Evolutionary conservation across 2,329 filamentous ascomycete genomes (phyloP), one percentile per base, ranked within the genome.

Genomic region (Ophiostoma populinum): DNA sequence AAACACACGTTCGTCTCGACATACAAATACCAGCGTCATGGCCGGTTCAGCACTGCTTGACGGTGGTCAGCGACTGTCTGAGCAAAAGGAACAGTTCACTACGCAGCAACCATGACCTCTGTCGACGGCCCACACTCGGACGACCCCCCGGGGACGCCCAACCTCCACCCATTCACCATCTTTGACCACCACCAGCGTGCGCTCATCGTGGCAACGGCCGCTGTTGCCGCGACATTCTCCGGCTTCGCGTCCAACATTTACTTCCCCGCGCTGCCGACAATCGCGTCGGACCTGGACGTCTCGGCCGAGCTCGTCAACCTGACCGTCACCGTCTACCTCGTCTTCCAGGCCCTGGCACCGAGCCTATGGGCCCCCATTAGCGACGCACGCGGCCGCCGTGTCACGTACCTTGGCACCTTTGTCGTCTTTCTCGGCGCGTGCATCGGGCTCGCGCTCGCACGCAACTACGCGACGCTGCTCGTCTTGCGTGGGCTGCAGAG

Each of bases 401-500:
- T 69, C 0, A 70, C 70, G 9, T 75, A 71, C 41, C 59, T 73
- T 15, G 47, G 74, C 22, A 60, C 63, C n/a, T 71, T 76, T 40
- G 38, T 54, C 32, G 63, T 75, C 16, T 75, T 72, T 42, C 47
- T 73, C 1, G 55, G 53, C 24, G 70, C 70, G 45, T 74, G 73
- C 42, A 55, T 75, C 17, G 71, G 67, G 0, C 54, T 76, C 3
- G 69, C 66, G n/a, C 47, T 75, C 5, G 67, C 73, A 43, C 56
- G 62, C 13, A 58, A 63, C 46, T 75, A 70, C 39, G 58, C 62
- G 1, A 62, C 70, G 0, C 52, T 79, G 12, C 45, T 79, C 18
- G 57, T 76, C 2, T 52, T 80, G 6, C 63, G 75, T 1, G 68
- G 66, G 51, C 41, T 78, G 3, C 74, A 80, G 46, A 72, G 69